A percentile compares a stretch with the other conserved stretches of the same genome.
Conservation (phyloP, 2,329 filamentous ascomycete species). For the Hypoxylon sp. region DNA sequence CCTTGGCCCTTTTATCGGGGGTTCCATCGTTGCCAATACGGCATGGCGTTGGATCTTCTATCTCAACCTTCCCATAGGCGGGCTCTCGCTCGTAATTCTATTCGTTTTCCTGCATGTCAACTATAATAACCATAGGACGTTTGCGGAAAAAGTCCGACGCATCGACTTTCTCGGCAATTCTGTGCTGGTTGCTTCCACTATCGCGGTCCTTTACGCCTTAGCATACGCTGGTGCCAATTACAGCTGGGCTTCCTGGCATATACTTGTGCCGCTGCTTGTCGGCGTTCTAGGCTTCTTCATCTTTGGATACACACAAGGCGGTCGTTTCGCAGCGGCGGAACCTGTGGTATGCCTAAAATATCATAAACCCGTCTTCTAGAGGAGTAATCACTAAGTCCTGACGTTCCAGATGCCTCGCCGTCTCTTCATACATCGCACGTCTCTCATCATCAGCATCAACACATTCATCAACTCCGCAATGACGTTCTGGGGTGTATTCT, state of each 20-base stretch:
- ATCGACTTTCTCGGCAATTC: conserved; percentile 43
- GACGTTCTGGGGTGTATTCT: conserved; percentile 47
- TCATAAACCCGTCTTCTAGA: too few species aligned
- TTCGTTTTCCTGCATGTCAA: conserved; percentile 28
- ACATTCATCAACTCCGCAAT: conserved; percentile 56
- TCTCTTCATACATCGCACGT: conserved; percentile 61
- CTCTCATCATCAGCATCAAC: conserved; percentile 46
- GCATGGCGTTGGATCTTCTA: conserved; percentile 48
- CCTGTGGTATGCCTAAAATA: conserved; percentile 43
- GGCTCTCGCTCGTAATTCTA: conserved; percentile 47
- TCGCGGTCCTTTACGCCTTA: conserved; percentile 29
- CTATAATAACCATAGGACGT: conserved; percentile 20
- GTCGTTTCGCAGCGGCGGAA: conserved; percentile 40
- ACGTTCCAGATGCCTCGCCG: conserved; percentile 53
- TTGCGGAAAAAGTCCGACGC: conserved; percentile 31
- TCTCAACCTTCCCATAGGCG: conserved; percentile 52
- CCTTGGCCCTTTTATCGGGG: conserved; percentile 42
- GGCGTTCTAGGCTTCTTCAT: conserved; percentile 53
- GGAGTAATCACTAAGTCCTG: too few species aligned
- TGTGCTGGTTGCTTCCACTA: conserved; percentile 25
- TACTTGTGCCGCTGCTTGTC: conserved; percentile 56
- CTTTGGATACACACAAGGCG: conserved; percentile 54
- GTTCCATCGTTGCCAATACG: conserved; percentile 30
- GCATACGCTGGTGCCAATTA: conserved; percentile 30
- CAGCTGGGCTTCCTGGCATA: conserved; percentile 35